These are phyloP conservation scores for Lichtheimia hyalospora DNA, from an alignment of 371 early-diverging fungal genomes.

Conservation along the genomic window DNA sequence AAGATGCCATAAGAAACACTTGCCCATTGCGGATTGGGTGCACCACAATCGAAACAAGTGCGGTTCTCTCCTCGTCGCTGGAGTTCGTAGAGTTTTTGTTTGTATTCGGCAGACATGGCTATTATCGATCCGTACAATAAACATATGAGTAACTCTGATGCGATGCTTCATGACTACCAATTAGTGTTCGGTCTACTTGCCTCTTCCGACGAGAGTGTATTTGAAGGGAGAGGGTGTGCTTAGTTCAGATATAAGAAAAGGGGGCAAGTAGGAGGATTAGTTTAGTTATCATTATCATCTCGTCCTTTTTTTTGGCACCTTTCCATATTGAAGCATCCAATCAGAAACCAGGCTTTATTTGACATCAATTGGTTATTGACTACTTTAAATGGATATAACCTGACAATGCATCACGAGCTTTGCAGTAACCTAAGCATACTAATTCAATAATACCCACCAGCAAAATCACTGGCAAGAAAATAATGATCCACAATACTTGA, in stretches of 20 bases:
- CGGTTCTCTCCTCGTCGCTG: conserved; percentile 74
- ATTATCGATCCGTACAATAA: not conserved
- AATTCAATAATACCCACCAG: conserved; percentile 18
- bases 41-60: conserved; percentile 82
- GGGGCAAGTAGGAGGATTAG: too few relatives aligned
- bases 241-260: too few relatives aligned
- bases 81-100: conserved; percentile 67
- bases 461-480: conserved; percentile 36
- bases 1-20: conserved; percentile 94
- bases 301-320: too few relatives aligned
- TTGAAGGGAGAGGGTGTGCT: not conserved
- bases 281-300: too few relatives aligned
- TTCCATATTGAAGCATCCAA: too few relatives aligned
- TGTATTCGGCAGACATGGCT: conserved; percentile 59
- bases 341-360: too few relatives aligned
- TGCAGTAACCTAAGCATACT: not conserved
- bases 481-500: conserved; percentile 39
- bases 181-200: too few relatives aligned
- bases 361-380: too few relatives aligned
- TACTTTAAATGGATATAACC: conserved; percentile 2
- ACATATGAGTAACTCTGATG: too few relatives aligned
- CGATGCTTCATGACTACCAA: too few relatives aligned
- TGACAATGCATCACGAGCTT: not conserved
- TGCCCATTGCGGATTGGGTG: conserved; percentile 93
- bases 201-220: not conserved